phyloP scores from a whole-genome alignment of 2,329 filamentous ascomycete species.

The Penicillium sumatraense region DNA sequence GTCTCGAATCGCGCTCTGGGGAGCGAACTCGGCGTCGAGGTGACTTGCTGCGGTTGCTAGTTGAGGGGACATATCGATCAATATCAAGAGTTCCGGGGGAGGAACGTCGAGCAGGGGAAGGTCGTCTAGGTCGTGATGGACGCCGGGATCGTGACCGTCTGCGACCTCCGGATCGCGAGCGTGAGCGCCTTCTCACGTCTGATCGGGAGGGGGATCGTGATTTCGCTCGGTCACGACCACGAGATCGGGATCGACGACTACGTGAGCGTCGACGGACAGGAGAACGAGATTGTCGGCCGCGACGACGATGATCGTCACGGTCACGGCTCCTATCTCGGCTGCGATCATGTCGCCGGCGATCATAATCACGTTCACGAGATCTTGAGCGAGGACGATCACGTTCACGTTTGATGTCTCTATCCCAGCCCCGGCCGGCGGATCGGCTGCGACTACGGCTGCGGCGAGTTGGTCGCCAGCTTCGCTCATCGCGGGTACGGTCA shows the following conservation, averaged over 20 bases:
- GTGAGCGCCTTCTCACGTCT: conserved; percentile 25
- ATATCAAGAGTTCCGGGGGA: conserved; percentile 44
- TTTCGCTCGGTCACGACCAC: conserved; percentile 13
- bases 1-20: conserved; percentile 38
- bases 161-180: conserved; percentile 25
- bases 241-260: conserved; percentile 19
- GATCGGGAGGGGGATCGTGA: conserved; percentile 21
- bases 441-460: conserved; percentile 44
- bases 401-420: conserved; percentile 29
- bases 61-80: conserved; percentile 49
- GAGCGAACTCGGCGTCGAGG: conserved; percentile 45
- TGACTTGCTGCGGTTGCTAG: conserved; percentile 46
- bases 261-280: conserved; percentile 24
- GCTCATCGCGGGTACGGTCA: conserved; percentile 29
- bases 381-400: conserved; percentile 22
- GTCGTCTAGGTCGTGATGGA: conserved; percentile 2
- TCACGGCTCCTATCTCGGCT: conserved; percentile 25
- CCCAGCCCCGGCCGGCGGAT: conserved; percentile 32
- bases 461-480: conserved; percentile 38
- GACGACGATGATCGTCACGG: conserved; percentile 31
- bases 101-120: conserved; percentile 32
- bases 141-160: conserved; percentile 39
- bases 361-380: conserved; percentile 25
- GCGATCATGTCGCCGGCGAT: conserved; percentile 25
- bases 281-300: conserved; percentile 31